phyloP scores from a whole-genome alignment of 305 asterid genomes.

The Fraxinus baroniana region DNA sequence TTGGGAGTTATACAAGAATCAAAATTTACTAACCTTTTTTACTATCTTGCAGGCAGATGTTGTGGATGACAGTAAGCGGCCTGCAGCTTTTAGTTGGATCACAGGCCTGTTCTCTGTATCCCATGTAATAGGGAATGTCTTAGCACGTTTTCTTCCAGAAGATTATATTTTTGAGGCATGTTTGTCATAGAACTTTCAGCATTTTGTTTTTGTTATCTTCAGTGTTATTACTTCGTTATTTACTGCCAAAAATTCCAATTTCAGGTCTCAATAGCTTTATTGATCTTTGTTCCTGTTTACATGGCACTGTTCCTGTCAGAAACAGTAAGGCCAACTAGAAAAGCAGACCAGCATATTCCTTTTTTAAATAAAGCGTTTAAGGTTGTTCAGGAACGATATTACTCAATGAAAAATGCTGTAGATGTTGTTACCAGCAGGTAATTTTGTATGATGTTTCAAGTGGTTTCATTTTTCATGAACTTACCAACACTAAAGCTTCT shows the following conservation, averaged over 20 bases:
- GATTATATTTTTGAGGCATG: constrained; percentile 66
- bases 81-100: constrained; percentile 85
- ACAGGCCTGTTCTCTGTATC: constrained; percentile 91
- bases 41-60: constrained; percentile 72
- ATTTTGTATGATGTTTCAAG: not conserved
- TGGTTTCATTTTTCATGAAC: not conserved
- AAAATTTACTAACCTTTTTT: constrained; percentile 8
- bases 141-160: constrained; percentile 87
- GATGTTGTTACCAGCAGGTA: constrained; percentile 67
- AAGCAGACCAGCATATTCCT: constrained; percentile 33
- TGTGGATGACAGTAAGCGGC: constrained; percentile 54
- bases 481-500: not conserved
- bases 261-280: constrained; percentile 77
- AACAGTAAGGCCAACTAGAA: constrained; percentile 51
- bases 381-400: constrained; percentile 57
- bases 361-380: constrained; percentile 43
- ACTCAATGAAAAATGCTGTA: constrained; percentile 69
- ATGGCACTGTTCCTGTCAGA: constrained; percentile 65
- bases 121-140: constrained; percentile 75
- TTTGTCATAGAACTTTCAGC: not conserved
- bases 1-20: constrained; percentile 1
- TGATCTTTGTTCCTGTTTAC: constrained; percentile 63
- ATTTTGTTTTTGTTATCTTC: constrained; percentile 1
- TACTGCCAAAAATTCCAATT: constrained; percentile 17
- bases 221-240: constrained; percentile 5